Percentiles rank a stretch among this genome's conserved stretches.
These are phyloP conservation scores for Colletotrichum melonis DNA, from an alignment of 2,329 filamentous ascomycete genomes.

Conservation along the genomic window DNA sequence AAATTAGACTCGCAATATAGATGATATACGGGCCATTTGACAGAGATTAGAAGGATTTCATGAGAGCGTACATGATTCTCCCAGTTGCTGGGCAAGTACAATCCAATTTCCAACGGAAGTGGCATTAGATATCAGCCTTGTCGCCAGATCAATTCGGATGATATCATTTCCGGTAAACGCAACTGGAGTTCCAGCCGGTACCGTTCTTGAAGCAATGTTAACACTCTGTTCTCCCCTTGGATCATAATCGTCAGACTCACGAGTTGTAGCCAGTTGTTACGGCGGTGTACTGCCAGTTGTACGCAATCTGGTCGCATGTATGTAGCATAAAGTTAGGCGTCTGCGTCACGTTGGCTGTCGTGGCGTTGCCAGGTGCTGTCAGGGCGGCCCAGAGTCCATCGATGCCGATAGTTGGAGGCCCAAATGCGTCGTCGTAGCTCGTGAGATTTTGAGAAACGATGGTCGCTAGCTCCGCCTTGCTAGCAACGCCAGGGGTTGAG, in stretches of 20 bases:
- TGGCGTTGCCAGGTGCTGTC: background rate
- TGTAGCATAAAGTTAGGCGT: slow-evolving; percentile 7
- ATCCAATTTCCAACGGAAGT: slow-evolving; percentile 22
- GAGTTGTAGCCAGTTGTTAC: slow-evolving; percentile 14
- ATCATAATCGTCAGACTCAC: background rate
- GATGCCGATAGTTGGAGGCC: background rate
- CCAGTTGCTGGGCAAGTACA: background rate
- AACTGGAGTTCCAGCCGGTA: background rate
- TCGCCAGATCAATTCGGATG: background rate
- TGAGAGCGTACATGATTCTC: slow-evolving; percentile 1
- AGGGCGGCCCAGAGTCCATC: slow-evolving; percentile 19
- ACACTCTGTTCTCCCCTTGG: slow-evolving; percentile 39
- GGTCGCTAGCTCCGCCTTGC: slow-evolving; percentile 16
- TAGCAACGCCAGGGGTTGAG: background rate
- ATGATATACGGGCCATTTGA: no score
- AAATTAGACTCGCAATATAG: no score
- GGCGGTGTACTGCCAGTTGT: slow-evolving; percentile 20
- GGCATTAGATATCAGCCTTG: slow-evolving; percentile 20
- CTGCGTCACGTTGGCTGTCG: slow-evolving; percentile 20
- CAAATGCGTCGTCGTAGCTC: slow-evolving; percentile 27
- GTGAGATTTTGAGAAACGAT: slow-evolving; percentile 12
- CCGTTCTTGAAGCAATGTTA: slow-evolving; percentile 36
- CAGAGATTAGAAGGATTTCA: no score
- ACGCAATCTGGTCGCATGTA: slow-evolving; percentile 21
- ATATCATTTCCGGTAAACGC: slow-evolving; percentile 25